phyloP scores from a whole-genome alignment of 164 flowering plant genomes.

The Vitis labrusca region DNA sequence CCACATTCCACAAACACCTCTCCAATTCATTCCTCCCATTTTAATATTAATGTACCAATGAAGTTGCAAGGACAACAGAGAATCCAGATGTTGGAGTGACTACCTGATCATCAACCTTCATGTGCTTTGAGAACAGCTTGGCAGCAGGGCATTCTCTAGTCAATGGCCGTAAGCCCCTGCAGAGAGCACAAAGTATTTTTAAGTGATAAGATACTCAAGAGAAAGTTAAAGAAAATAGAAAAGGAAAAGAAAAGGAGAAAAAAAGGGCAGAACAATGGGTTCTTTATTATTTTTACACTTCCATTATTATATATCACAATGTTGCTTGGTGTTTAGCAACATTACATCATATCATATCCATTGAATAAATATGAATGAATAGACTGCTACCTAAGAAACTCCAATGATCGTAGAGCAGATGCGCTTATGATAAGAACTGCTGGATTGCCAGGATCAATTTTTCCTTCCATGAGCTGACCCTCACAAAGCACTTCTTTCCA shows the following conservation, averaged over 20 bases:
- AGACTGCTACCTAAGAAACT: conserved; percentile 60
- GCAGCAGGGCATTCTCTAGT: conserved; percentile 80
- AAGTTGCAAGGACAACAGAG: no score
- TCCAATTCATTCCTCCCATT: no score
- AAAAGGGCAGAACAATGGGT: neutral
- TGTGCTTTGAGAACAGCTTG: conserved; percentile 92
- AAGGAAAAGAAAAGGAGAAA: neutral
- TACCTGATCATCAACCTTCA: conserved; percentile 95
- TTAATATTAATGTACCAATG: no score
- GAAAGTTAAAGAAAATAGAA: neutral
- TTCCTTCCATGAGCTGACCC: conserved; percentile 51
- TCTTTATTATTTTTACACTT: no score
- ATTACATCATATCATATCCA: neutral
- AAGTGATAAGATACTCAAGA: neutral
- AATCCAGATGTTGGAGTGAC: neutral
- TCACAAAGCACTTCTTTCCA: conserved; percentile 72
- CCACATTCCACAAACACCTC: no score
- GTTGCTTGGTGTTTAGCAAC: no score
- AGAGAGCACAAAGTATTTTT: neutral
- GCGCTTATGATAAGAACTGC: conserved; percentile 68
- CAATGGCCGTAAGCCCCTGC: conserved; percentile 66
- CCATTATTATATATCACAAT: no score
- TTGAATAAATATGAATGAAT: neutral
- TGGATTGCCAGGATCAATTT: conserved; percentile 74
- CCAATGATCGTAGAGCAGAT: conserved; percentile 79